A percentile compares a stretch with the other conserved stretches of the same genome.
Conservation (phyloP, 2,329 filamentous ascomycete genomes). For the Rosellinia necatrix region DNA sequence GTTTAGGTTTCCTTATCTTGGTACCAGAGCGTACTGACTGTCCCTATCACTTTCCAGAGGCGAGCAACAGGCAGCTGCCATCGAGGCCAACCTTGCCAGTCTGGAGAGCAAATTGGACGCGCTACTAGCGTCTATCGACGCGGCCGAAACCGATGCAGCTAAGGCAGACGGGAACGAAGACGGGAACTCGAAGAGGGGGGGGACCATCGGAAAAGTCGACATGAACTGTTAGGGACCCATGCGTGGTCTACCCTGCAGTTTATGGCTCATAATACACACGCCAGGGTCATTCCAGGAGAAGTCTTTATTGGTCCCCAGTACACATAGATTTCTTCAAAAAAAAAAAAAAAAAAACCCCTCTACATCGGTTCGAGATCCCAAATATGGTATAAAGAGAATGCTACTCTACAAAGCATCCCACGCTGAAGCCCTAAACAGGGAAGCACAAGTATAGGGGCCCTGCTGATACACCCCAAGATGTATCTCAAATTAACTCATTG, state of each 20-base stretch:
- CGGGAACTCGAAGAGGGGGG: neutral
- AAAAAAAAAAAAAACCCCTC: too few species aligned
- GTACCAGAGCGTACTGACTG: conserved; percentile 10
- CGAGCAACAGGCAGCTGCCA: conserved; percentile 40
- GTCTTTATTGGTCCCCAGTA: neutral
- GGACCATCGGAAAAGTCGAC: conserved; percentile 9
- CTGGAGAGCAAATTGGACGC: conserved; percentile 42
- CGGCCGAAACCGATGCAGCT: conserved; percentile 4
- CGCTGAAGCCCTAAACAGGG: too few species aligned
- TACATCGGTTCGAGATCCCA: too few species aligned
- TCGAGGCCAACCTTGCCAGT: conserved; percentile 40
- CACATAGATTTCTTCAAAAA: neutral
- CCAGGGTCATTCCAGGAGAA: neutral
- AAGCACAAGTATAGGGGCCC: too few species aligned
- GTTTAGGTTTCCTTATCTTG: neutral
- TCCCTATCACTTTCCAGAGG: conserved; percentile 33
- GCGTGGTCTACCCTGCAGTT: too few species aligned
- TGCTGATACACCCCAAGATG: too few species aligned
- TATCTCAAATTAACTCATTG: too few species aligned
- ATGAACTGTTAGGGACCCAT: neutral
- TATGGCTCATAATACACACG: too few species aligned
- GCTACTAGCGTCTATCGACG: conserved; percentile 41
- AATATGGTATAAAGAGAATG: too few species aligned
- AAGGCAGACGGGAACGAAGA: conserved; percentile 4
- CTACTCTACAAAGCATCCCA: too few species aligned